Percentiles rank a stretch among this genome's conserved stretches.
These are phyloP conservation scores for Lactarius evosmus DNA, from an alignment of 768 basidiomycete species.

Conservation along the genomic window DNA sequence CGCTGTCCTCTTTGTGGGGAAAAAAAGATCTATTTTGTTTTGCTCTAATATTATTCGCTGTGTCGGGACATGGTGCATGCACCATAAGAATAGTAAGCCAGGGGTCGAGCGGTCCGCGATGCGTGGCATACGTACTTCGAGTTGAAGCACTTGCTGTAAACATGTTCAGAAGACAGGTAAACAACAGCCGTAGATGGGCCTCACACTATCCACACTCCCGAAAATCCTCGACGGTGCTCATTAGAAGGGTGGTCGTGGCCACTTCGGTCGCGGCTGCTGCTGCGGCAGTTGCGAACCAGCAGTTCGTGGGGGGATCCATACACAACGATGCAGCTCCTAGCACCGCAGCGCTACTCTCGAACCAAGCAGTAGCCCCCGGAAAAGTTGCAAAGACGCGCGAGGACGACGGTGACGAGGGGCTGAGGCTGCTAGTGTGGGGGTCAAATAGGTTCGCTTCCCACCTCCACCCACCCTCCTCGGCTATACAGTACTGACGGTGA, in stretches of 20 bases:
- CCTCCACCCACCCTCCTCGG: not conserved
- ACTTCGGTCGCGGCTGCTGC: conserved; percentile 11
- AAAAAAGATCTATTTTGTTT: not conserved
- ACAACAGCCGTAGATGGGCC: conserved; percentile 10
- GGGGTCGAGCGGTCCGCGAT: not conserved
- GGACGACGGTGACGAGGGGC: conserved; percentile 37
- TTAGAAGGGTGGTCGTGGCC: conserved; percentile 11
- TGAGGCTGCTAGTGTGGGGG: conserved; percentile 56
- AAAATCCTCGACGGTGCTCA: conserved; percentile 4
- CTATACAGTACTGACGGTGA: not conserved
- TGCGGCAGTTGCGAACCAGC: conserved; percentile 12
- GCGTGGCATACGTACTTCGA: not conserved
- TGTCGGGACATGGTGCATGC: too few species aligned
- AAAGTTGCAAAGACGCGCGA: conserved; percentile 8
- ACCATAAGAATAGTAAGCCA: too few species aligned
- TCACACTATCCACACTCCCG: conserved; percentile 1
- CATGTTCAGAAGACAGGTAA: conserved; percentile 19
- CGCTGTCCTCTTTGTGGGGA: not conserved
- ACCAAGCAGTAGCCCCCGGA: not conserved
- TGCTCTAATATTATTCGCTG: not conserved
- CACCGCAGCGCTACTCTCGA: conserved; percentile 11
- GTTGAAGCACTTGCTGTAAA: too few species aligned
- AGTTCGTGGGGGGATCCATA: conserved; percentile 24
- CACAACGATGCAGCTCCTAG: conserved; percentile 37
- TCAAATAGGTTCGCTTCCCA: conserved; percentile 56